These are phyloP conservation scores for Penicillium concentricum DNA, from an alignment of 2,329 filamentous ascomycete genomes.

Conservation along the genomic window DNA sequence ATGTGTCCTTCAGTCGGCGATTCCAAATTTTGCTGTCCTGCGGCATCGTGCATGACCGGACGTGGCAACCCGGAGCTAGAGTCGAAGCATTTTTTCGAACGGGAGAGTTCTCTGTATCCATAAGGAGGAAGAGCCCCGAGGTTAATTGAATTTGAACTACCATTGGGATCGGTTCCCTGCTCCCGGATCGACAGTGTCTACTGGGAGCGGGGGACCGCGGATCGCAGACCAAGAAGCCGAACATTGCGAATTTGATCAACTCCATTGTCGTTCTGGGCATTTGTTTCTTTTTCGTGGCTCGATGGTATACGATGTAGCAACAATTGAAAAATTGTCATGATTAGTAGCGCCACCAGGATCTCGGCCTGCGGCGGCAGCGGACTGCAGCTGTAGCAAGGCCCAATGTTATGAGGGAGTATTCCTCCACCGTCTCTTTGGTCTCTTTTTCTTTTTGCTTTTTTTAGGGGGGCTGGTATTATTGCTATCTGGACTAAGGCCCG, in stretches of 20 bases:
- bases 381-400: conserved; percentile 5
- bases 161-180: conserved; percentile 20
- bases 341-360: not conserved
- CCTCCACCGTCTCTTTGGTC: not conserved
- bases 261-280: not conserved
- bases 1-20: not conserved
- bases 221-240: conserved; percentile 2
- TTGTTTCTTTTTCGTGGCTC: not conserved
- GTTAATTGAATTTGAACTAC: not conserved
- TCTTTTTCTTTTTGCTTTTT: not conserved
- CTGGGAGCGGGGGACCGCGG: not conserved
- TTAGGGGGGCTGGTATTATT: not conserved
- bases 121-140: not conserved
- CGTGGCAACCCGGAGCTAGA: conserved; percentile 5
- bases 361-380: not conserved
- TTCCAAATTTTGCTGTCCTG: conserved; percentile 1
- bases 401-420: not conserved
- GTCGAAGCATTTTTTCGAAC: not conserved
- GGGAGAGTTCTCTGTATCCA: not conserved
- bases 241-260: not conserved
- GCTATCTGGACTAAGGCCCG: not conserved
- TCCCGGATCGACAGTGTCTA: conserved; percentile 21
- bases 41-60: conserved; percentile 4
- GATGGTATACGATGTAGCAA: not conserved
- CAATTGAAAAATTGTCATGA: not conserved